Base-by-base conservation (phyloP, 352 stramenopile genomes). In the Hyaloperonospora arabidopsidis region DNA sequence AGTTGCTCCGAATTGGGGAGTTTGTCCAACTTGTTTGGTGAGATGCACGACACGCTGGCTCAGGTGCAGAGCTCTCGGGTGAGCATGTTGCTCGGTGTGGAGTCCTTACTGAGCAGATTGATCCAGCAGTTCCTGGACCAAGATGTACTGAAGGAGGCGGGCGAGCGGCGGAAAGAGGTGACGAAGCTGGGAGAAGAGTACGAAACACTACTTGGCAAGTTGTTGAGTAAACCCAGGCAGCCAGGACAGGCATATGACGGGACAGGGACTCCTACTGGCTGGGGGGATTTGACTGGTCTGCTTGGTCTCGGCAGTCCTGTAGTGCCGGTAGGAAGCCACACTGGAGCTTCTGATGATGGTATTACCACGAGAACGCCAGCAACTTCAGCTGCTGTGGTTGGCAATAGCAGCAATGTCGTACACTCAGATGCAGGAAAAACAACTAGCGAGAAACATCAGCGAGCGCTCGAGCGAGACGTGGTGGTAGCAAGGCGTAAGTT, bases 31-130 rank as follows among this genome's bases (percentile, higher is more conserved):
- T 56, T 92, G 5, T 87, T 94, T 59, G 85, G 77, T 39, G 76
- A 92, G 35, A 81, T 92, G 61, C 81, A 91, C 57, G 84, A 91
- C 46, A 91, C 78, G 1, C 61, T 94, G 36, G 70, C 68, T 13
- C 81, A 92, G 56, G 71, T 94, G 45, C 79, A 92, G 50, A 89
- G 78, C 63, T 94, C 84, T 3, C 68, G 84, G 0, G 76, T 89
- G 60, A 92, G 76, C 51, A 89, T 94, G 74, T 57, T 94, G 25
- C 50, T 91, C 1, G 86, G 79, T 22, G 79, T 94, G 6, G 84
- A 94, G 38, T 76, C 81, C 25, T 51, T 92, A n/a, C 43, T 94
- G 18, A 72, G 81, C 29, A 65, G 84, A 14, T 75, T 72, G 23
- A 77, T 92, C 17, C 65, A 76, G 17, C 64, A 77, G 32, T 88